Evolutionary conservation across 495 filamentous ascomycete genomes (phyloP), one percentile per base, ranked within the genome.

Genomic region (Aspergillus cristatus): DNA sequence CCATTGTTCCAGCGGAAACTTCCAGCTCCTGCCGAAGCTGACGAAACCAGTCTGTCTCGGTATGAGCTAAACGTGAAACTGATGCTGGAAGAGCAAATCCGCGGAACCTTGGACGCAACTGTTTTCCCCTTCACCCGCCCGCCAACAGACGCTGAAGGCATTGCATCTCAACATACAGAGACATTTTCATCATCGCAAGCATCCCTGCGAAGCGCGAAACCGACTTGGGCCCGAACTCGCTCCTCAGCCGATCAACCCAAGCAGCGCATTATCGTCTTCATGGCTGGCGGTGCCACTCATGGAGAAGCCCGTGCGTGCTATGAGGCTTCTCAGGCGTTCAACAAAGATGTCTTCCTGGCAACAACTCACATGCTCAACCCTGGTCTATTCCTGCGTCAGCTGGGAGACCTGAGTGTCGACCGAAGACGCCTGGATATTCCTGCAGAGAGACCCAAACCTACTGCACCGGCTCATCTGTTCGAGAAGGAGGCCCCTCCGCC

Each of bases 251-350:
- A 81, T 14, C 89, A 95, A 48, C 86, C 84, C 36, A 76, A 80
- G 32, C 91, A 98, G 59, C 81, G 91, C 29, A 76, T 97, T 32
- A 83, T 98, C 41, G 81, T 97, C 32, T 96, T 96, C 57, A 82
- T 97, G 78, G 90, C 91, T 14, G 91, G 93, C 25, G 91, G 91
- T 28, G 93, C 93, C 6, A 98, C 89, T 2, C 91, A 89, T 56
- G 82, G 83, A 1, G 91, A 98, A 62, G 67, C 83, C 6, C 78
- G 93, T 35, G 71, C 81, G 14, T 97, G 91, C 62, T 96, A 97
- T 49, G 89, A 98, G 45, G 56, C 90, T 31, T 81, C 84, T 7
- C 71, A 81, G 41, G 49, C 72, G 33, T 75, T 70, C 42, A 74
- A 71, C 38, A 76, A 81, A 29, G 91, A 97, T 46, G 70, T 95